Base-by-base conservation (phyloP, 179 eudicot genomes). In the Silene noctiflora region DNA sequence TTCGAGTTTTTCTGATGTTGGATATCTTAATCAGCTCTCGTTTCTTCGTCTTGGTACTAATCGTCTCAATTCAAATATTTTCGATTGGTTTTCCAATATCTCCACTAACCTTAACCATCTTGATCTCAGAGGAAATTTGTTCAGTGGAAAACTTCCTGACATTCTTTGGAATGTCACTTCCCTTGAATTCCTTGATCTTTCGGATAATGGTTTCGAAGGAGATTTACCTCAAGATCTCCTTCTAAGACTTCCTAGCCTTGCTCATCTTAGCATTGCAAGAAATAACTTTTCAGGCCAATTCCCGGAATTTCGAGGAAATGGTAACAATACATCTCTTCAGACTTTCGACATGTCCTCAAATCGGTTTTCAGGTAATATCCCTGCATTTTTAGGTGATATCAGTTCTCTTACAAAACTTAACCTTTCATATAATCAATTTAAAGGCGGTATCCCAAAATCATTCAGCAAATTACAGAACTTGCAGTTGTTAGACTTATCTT, bases 341-440 rank as follows among this genome's bases (percentile, higher is more conserved):
- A 3, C 31, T 51, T 71, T 75, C 31, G 63, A 75, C 48, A 21
- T 75, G 46, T 75, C 78, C 19, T 25, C 39, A 4, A 75, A 75
- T 65, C 12, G 25, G 12, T 66, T 75, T 75, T 44, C 14, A 25
- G 78, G 78, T 19, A 8, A 3, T 20, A 19, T 75, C 21, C 78
- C 78, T 24, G 58, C 51, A 22, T 61, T 22, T n/a, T 42, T 74
- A 2, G 69, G 69, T 31, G 46, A 46, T 39, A 17, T 63, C 29
- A 63, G 59, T 16, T 61, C 69, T 42, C 69, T 74, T 24, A 65
- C n/a, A 44, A 17, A 13, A 27, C 69, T 74, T 14, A 48, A 44
- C 56, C 59, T 74, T 13, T 31, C 69, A 13, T 22, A 20, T 24
- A 74, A 74, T 44, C 31, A 39, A 0, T 44, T 74, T 6, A 48